Evolutionary conservation across 2,329 filamentous ascomycete genomes (phyloP).

Genomic region (Cytospora piceicola): DNA sequence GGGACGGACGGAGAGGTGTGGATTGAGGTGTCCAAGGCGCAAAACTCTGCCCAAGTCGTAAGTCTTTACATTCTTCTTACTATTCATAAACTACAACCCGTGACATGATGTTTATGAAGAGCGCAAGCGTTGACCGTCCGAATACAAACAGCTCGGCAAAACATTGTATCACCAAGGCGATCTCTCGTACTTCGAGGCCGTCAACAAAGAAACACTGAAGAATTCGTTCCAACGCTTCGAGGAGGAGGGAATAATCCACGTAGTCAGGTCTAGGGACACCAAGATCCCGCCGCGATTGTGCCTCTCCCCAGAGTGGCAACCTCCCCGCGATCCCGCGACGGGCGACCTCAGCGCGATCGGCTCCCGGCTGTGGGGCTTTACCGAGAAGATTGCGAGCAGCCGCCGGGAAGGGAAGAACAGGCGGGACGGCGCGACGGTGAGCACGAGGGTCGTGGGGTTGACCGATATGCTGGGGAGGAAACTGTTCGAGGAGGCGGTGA

Average conservation of each 20-base stretch:
- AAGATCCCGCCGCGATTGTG: conserved; percentile 66
- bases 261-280: conserved; percentile 69
- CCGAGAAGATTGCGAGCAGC: conserved; percentile 80
- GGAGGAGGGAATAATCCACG: conserved; percentile 84
- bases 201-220: conserved; percentile 96
- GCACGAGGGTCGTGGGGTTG: conserved; percentile 76
- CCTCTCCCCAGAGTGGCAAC: conserved; percentile 75
- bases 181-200: conserved; percentile 94
- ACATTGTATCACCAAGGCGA: conserved; percentile 98
- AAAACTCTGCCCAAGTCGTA: conserved; percentile 81
- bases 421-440: conserved; percentile 89
- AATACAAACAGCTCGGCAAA: conserved; percentile 87
- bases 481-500: conserved; percentile 65
- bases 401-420: conserved; percentile 94
- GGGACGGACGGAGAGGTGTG: conserved; percentile 67
- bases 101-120: conserved; percentile 8
- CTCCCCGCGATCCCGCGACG: conserved; percentile 64
- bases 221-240: conserved; percentile 89
- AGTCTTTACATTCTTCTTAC: conserved; percentile 37
- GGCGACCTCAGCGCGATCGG: conserved; percentile 70
- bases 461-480: conserved; percentile 73
- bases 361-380: conserved; percentile 81
- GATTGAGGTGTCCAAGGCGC: conserved; percentile 77
- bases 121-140: no score
- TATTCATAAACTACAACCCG: background rate